Evolutionary conservation across 139 green algal genomes (phyloP), one percentile per base, ranked within the genome.

Genomic region (Raphidocelis subcapitata): DNA sequence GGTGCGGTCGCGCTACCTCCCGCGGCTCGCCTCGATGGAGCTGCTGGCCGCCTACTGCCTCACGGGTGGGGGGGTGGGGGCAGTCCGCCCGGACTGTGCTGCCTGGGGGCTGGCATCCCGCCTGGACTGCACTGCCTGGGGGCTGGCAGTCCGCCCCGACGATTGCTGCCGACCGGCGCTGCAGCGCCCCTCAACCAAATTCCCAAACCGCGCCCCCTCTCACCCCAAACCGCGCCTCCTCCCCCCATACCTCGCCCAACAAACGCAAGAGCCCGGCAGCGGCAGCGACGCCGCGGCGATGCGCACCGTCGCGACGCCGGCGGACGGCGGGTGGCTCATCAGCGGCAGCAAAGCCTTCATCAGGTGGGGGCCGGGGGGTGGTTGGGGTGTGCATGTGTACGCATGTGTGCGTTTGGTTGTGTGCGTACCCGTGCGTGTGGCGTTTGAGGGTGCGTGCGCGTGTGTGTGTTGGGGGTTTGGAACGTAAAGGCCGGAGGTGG

Each of bases 11-110:
- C 47, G 76, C 29, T 90, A 80, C 35, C 68, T 87, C 36, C 88
- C 91, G 3, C 36, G 55, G 0, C 76, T 96, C 23, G 80, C 81
- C 2, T 61, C 52, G 36, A 79, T 93, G 79, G 76, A 96, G 0
- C 36, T 47, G 2, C 74, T 96, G n/a, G 81, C 82, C 46, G 87
- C 81, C n/a, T 96, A 96, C 83, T 96, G 91, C 80, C 83, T 96
- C 24, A 96, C 91, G 8, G 41, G 41, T 49, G 41, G 12, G 41
- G 8, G 35, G n/a, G n/a, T n/a, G n/a, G n/a, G n/a, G n/a, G n/a
- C n/a, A n/a, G n/a, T n/a, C n/a, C n/a, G n/a, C n/a, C n/a, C n/a
- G n/a, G n/a, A n/a, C 56, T 15, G 20, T 63, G 56, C 24, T 63
- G 56, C 10, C 24, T 29, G 56, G 15, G 24, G 26, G 56, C 16